phyloP scores from a whole-genome alignment of 345 rosid species.

The Viola odorata region DNA sequence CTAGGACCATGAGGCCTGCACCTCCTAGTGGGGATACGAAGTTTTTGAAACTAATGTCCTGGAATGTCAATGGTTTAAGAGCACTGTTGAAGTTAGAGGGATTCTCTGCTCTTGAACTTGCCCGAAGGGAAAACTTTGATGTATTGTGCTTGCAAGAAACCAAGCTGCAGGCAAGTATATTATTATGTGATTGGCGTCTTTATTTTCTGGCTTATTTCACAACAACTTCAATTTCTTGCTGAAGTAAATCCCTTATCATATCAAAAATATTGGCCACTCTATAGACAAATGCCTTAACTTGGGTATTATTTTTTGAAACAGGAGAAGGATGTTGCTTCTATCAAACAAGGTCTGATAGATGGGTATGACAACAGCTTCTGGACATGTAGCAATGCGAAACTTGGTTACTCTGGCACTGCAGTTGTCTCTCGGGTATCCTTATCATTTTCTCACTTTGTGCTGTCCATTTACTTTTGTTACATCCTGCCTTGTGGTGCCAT shows the following conservation, averaged over 20 bases:
- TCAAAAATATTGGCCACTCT: not conserved
- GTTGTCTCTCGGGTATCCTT: slow-evolving; percentile 78
- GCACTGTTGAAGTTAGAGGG: slow-evolving; percentile 66
- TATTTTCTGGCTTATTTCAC: not conserved
- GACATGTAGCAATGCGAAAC: slow-evolving; percentile 83
- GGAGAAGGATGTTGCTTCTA: slow-evolving; percentile 82
- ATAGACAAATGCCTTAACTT: not conserved
- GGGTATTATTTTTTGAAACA: slow-evolving; percentile 21
- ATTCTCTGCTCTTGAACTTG: slow-evolving; percentile 74
- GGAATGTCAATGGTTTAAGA: slow-evolving; percentile 95
- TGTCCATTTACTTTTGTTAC: not conserved
- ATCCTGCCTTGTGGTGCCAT: too few relatives aligned
- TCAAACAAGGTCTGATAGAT: slow-evolving; percentile 53
- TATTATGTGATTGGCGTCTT: not conserved
- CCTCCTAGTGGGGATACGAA: slow-evolving; percentile 39
- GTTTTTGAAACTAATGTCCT: slow-evolving; percentile 67
- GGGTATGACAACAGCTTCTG: slow-evolving; percentile 85
- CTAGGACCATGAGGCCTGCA: slow-evolving; percentile 68
- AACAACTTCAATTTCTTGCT: not conserved
- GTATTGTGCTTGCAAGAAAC: slow-evolving; percentile 94
- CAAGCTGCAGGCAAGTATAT: slow-evolving; percentile 62
- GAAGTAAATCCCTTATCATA: not conserved
- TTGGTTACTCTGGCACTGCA: slow-evolving; percentile 96
- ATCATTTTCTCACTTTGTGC: not conserved
- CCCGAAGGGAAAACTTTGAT: slow-evolving; percentile 77